Evolutionary conservation across 2,329 filamentous ascomycete species (phyloP), one percentile per base, ranked within the genome.

Genomic region (Fusarium sp.): DNA sequence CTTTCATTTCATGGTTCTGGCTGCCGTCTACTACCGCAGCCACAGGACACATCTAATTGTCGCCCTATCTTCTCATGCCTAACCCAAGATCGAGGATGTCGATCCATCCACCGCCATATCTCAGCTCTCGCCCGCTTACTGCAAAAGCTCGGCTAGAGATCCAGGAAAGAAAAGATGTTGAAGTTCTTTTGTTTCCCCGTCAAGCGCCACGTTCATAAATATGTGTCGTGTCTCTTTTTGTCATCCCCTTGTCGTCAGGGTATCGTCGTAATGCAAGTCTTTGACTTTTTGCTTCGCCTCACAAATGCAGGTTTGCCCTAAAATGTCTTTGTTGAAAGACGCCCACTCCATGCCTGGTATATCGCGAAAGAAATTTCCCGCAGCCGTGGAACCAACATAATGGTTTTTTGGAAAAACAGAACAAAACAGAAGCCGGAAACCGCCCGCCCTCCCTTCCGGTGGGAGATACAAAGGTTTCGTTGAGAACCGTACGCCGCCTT

Each of bases 271-370:
- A 83, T 84, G 82, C 82, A 84, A 83, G 78, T 81, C 77, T 77
- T 78, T 78, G 71, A 69, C 70, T 71, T 70, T 78, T 79, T 78
- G 79, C 76, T 78, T 80, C 79, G 79, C 80, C 78, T 80, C 79
- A 78, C 79, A 82, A 81, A 85, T 82, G 82, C 81, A 82, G 79
- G 74, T 81, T 80, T 78, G 75, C 78, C 79, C 75, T 72, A 77
- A 74, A 72, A 73, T 78, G 80, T 84, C 84, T 85, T 84, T 86
- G 85, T 86, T 86, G 85, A 85, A 86, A 85, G 83, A 85, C 83
- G 82, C 84, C 82, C 77, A 78, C 80, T 79, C 79, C 81, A 74
- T 78, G 76, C 79, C 78, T 81, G 79, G 79, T 82, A 78, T 80
- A 82, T 81, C 78, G 77, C 79, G 76, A 79, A 79, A 81, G 74